A percentile compares a stretch with the other conserved stretches of the same genome.
Conservation (phyloP, 163 green algal genomes). For the Chlamydomonas reinhardtii region DNA sequence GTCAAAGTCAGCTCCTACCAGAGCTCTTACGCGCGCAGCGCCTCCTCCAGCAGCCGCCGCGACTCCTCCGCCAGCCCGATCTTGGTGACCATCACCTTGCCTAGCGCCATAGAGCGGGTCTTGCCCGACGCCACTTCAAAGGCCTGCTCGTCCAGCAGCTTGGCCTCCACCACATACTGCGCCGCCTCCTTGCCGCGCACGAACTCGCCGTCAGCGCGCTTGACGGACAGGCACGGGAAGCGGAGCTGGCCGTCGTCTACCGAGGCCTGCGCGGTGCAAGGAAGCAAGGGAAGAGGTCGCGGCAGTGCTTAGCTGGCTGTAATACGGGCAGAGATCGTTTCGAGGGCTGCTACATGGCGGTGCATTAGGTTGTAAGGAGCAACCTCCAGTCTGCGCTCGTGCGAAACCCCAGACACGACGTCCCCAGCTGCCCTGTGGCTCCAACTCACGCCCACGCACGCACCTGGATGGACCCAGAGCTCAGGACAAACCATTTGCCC, state of each 20-base stretch:
- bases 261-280: background rate
- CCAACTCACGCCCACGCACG: no score
- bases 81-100: conserved; percentile 42
- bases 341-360: no score
- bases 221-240: conserved; percentile 12
- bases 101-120: background rate
- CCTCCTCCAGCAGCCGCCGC: conserved; percentile 2
- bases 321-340: no score
- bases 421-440: no score
- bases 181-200: background rate
- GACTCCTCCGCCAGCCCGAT: conserved; percentile 33
- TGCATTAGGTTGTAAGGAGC: no score
- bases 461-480: background rate
- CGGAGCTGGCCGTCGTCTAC: conserved; percentile 21
- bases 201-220: conserved; percentile 33
- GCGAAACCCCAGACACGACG: no score
- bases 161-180: conserved; percentile 39
- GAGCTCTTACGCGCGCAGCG: conserved; percentile 4
- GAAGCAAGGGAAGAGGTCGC: background rate
- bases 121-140: background rate
- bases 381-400: no score
- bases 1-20: no score
- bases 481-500: conserved; percentile 42
- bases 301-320: no score
- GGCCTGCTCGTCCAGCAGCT: conserved; percentile 41